Conservation (phyloP, 768 basidiomycete genomes). For the Suillus paluster region DNA sequence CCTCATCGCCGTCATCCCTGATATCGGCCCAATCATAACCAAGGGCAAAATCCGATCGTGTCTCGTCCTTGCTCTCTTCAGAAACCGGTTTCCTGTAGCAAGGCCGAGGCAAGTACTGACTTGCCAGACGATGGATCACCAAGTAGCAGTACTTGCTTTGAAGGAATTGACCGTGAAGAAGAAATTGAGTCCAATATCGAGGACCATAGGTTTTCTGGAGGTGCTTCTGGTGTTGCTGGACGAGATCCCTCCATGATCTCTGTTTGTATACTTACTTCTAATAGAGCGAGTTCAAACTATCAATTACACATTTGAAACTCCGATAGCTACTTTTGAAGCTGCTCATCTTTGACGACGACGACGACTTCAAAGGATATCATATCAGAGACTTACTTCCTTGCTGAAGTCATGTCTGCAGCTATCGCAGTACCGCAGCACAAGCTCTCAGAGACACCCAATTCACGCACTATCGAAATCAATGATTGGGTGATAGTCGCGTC, state of each 20-base stretch:
- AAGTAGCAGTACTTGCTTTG: constrained; percentile 86
- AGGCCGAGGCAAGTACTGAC: constrained; percentile 69
- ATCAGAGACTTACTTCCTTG: constrained; percentile 17
- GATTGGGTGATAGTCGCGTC: constrained; percentile 73
- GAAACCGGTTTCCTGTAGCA: constrained; percentile 68
- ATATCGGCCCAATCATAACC: constrained; percentile 94
- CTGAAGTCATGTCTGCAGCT: constrained; percentile 42
- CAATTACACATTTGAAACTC: constrained; percentile 28
- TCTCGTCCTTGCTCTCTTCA: constrained; percentile 62
- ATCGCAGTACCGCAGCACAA: constrained; percentile 62
- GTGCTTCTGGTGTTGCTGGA: constrained; percentile 71
- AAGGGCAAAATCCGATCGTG: constrained; percentile 77
- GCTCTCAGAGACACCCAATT: constrained; percentile 69
- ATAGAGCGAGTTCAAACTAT: not conserved
- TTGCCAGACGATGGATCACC: constrained; percentile 83
- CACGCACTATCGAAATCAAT: constrained; percentile 67
- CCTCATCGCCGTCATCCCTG: constrained; percentile 93
- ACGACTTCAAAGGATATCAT: not conserved
- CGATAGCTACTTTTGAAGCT: constrained; percentile 17
- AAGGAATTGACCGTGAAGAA: constrained; percentile 76
- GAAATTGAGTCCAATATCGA: constrained; percentile 91
- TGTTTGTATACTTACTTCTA: not conserved
- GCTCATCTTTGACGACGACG: constrained; percentile 14
- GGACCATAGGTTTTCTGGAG: constrained; percentile 87
- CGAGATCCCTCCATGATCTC: constrained; percentile 49